Percentiles rank a stretch among this genome's conserved stretches.
phyloP scores from a whole-genome alignment of 805 yeast species.

The Crinitomyces ghanaensis region DNA sequence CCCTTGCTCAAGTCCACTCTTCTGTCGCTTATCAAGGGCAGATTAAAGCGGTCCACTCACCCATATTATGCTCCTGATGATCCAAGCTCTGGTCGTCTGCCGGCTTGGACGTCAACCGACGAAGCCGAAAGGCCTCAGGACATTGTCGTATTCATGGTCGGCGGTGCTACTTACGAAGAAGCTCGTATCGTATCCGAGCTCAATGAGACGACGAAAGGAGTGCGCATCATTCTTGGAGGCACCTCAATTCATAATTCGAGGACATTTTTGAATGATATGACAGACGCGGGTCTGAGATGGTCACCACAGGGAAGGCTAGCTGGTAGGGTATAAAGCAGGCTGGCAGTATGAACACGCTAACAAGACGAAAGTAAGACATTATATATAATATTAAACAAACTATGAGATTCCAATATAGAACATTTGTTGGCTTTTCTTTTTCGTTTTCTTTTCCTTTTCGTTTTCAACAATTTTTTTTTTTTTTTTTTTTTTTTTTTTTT shows the following conservation, averaged over 20 bases:
- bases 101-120: constrained; percentile 17
- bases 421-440: no score
- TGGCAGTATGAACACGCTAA: constrained; percentile 3
- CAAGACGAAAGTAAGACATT: neutral
- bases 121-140: constrained; percentile 26
- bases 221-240: constrained; percentile 74
- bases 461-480: no score
- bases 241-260: constrained; percentile 44
- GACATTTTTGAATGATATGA: constrained; percentile 29
- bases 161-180: constrained; percentile 91
- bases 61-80: constrained; percentile 35
- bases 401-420: neutral
- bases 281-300: constrained; percentile 30
- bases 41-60: constrained; percentile 29
- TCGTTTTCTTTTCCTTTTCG: no score
- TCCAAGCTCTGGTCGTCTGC: constrained; percentile 20
- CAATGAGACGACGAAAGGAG: constrained; percentile 38
- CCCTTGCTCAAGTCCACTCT: constrained; percentile 54
- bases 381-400: neutral
- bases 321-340: constrained; percentile 2
- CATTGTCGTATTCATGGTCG: constrained; percentile 39
- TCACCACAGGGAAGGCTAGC: no score
- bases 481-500: no score
- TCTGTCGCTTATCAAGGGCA: constrained; percentile 31
- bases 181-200: constrained; percentile 70